Base-by-base conservation (phyloP, 441 rosid species). In the Aquilaria agallochum region DNA sequence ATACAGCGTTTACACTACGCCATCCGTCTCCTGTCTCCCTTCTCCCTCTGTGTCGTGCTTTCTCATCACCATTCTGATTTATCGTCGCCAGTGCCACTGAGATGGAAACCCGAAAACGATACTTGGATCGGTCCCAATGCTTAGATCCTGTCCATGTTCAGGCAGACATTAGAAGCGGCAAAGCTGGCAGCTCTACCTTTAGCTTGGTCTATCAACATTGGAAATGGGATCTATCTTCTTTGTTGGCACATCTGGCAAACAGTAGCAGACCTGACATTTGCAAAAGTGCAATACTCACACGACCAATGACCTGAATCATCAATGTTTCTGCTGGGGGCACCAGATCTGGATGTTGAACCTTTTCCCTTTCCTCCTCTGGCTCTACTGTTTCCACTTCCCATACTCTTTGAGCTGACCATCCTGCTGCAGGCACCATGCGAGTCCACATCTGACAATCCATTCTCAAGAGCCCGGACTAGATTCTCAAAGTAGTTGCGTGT, bases 241-340 rank as follows among this genome's bases (percentile, higher is more conserved):
- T 79, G 87, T 63, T 85, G 87, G 79, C 99, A 95, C 77, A 92
- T 87, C 46, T 85, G 87, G 70, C 99, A 95, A 70, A 68, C 53
- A 58, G 75, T 76, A 73, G 80, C 81, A 0, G 88, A 74, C 67
- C 61, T 85, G 11, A 65, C 55, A 66, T 95, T 95, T 30, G 85
- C 93, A 47, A 68, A 84, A 31, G 98, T 95, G 78, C 99, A 95
- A 58, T 76, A 74, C 55, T 92, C 96, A 54, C 99, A 95, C n/a
- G 96, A 76, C 97, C 98, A 95, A 50, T 81, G 97, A 65, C 80
- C 62, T 8, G 88, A 52, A 33, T 82, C 93, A 13, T 80, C 81
- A 6, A 62, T 59, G 46, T 55, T 81, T 77, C 67, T 73, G 63
- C 68, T 73, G 11, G 79, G 72, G 68, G 86, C 84, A 56, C 91